phyloP scores from a whole-genome alignment of 1,139 yeast species.

The Sugiyamaella neomexicana region DNA sequence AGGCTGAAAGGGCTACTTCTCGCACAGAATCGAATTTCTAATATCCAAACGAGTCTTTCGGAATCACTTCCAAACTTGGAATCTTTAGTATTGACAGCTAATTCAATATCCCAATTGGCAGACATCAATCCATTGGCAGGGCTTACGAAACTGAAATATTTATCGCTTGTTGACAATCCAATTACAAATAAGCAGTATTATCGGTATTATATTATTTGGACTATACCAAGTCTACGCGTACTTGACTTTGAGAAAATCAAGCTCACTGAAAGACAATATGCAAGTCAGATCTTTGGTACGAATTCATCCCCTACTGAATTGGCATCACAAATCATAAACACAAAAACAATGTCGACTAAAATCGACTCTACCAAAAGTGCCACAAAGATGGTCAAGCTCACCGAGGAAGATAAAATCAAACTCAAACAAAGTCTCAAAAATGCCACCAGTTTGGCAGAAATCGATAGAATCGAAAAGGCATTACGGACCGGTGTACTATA shows the following conservation, averaged over 20 bases:
- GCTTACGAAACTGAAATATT: constrained; percentile 46
- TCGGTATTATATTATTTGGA: constrained; percentile 59
- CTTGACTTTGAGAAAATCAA: constrained; percentile 69
- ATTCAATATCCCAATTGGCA: constrained; percentile 48
- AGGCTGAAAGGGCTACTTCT: constrained; percentile 54
- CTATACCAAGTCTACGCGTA: constrained; percentile 59
- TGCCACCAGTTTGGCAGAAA: constrained; percentile 72
- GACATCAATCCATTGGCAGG: constrained; percentile 44
- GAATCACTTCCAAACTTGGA: constrained; percentile 48
- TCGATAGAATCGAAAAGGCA: constrained; percentile 64
- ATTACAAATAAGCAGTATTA: constrained; percentile 56
- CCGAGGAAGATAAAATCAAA: neutral
- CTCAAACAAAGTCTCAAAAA: constrained; percentile 54
- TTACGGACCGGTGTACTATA: constrained; percentile 42
- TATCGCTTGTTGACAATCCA: constrained; percentile 64
- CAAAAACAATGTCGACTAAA: constrained; percentile 4
- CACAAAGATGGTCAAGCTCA: constrained; percentile 47
- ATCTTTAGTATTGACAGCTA: constrained; percentile 54
- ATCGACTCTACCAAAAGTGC: constrained; percentile 25
- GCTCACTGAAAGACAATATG: constrained; percentile 52
- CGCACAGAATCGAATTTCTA: constrained; percentile 56
- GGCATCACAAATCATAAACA: constrained; percentile 32
- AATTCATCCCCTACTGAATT: constrained; percentile 38
- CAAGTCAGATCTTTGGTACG: constrained; percentile 50
- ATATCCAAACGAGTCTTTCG: constrained; percentile 42